Evolutionary conservation across 768 basidiomycete species (phyloP), one percentile per base, ranked within the genome.

Genomic region (Tulasnella sp.): DNA sequence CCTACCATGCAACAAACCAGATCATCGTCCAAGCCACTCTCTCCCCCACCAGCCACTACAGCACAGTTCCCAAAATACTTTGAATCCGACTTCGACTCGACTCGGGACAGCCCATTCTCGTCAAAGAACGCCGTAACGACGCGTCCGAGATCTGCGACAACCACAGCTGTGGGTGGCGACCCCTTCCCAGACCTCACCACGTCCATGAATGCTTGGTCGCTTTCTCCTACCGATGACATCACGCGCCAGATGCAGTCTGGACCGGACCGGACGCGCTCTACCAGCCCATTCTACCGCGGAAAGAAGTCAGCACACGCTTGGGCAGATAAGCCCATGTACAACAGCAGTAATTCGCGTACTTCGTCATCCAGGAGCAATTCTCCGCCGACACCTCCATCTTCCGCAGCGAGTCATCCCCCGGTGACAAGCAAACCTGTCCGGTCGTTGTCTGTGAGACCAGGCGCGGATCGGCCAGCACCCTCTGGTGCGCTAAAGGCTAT

Each of bases 71-170:
- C 45, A 12, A 59, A 48, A n/a, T 46, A 62, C 24, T 62, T 62
- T 27, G 61, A 62, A 25, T 62, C 61, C 45, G 61, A 62, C 46
- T 62, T 51, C 42, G 59, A 34, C 34, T 38, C 34, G 5, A 38
- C 34, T 15, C 15, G 15, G 7, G 15, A 38, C 34, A 38, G 15
- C 38, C 50, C 50, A n/a, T n/a, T 25, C 50, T 8, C 22, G 7
- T 29, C 50, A 11, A 21, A 21, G n/a, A n/a, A n/a, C 50, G n/a
- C 4, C 5, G 29, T 29, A n/a, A 8, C n/a, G n/a, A n/a, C 34
- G 34, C 34, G 34, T 38, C 34, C 34, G 34, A 38, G 34, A 15
- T 38, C 34, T 7, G 34, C 34, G 10, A 24, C 10, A 12, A 17
- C 48, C 10, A 11, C 48, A 38, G 15, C 34, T 38, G 34, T 38